Conservation (phyloP, 2,329 filamentous ascomycete genomes). For the Madurella fahalii region DNA sequence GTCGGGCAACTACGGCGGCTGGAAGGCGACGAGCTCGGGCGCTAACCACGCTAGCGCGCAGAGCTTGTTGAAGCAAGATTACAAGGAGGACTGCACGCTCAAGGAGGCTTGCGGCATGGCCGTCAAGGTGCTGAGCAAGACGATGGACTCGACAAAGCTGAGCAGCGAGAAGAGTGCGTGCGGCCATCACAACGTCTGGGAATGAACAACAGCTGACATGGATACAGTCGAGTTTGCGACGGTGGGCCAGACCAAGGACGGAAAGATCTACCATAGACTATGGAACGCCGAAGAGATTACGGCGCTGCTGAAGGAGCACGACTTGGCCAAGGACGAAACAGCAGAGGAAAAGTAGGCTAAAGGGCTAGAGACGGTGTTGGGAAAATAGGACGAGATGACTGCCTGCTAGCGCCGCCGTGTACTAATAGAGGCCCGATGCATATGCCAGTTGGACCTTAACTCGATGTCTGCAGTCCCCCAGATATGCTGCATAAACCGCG, state of each 20-base stretch:
- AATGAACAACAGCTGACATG: constrained; percentile 15
- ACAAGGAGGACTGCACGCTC: constrained; percentile 95
- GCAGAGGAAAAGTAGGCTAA: constrained; percentile 58
- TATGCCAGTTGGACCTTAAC: constrained; percentile 13
- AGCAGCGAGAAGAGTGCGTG: constrained; percentile 96
- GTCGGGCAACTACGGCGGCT: constrained; percentile 96
- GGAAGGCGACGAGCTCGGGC: constrained; percentile 97
- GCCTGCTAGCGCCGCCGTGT: constrained; percentile 26
- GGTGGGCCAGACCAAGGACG: constrained; percentile 89
- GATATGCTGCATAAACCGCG: neutral
- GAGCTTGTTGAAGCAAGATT: constrained; percentile 96
- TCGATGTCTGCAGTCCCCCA: neutral
- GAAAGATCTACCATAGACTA: constrained; percentile 96
- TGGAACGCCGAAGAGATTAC: constrained; percentile 98
- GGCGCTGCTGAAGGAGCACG: constrained; percentile 88
- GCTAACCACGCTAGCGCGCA: constrained; percentile 98
- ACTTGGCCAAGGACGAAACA: constrained; percentile 81
- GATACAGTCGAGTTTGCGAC: constrained; percentile 90
- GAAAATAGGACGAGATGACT: constrained; percentile 6
- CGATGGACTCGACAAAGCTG: constrained; percentile 98
- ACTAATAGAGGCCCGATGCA: constrained; percentile 26
- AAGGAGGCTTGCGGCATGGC: constrained; percentile 96
- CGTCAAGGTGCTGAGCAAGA: constrained; percentile 99
- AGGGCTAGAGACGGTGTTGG: constrained; percentile 1
- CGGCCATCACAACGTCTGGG: neutral